A percentile compares a stretch with the other conserved stretches of the same genome.
Conservation (phyloP, 768 basidiomycete genomes). For the Austroboletus eburneus region DNA sequence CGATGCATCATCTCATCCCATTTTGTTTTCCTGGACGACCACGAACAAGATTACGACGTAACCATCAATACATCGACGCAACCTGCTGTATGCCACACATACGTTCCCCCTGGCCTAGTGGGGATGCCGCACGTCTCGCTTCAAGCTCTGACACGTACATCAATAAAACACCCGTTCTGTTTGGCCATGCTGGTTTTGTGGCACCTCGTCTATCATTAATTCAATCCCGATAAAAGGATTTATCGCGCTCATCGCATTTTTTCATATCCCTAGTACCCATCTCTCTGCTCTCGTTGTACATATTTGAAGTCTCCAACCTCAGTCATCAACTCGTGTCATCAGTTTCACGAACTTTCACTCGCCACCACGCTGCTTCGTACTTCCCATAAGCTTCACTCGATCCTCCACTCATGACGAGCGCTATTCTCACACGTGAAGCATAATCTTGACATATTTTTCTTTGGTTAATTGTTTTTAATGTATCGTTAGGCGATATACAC, state of each 20-base stretch:
- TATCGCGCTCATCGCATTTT: neutral
- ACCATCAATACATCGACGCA: neutral
- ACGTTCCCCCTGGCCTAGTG: neutral
- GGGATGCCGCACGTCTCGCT: too few relatives aligned
- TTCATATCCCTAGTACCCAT: neutral
- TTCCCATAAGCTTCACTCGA: neutral
- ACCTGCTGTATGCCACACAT: neutral
- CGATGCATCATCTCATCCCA: slow-evolving; percentile 3
- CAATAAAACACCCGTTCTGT: neutral
- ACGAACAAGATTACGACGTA: neutral
- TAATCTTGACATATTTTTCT: neutral
- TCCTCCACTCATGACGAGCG: neutral
- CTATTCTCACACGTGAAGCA: neutral
- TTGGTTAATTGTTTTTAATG: neutral
- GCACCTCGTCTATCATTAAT: neutral
- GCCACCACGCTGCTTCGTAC: neutral
- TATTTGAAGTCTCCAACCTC: slow-evolving; percentile 2
- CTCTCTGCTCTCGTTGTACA: slow-evolving; percentile 3
- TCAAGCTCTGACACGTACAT: neutral
- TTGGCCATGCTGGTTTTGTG: neutral
- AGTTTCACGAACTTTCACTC: neutral
- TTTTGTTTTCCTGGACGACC: neutral
- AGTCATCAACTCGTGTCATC: neutral
- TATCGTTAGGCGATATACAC: neutral
- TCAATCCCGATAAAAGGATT: neutral